phyloP scores from a whole-genome alignment of 108 stramenopile genomes.

The Stephanodiscus triporus region DNA sequence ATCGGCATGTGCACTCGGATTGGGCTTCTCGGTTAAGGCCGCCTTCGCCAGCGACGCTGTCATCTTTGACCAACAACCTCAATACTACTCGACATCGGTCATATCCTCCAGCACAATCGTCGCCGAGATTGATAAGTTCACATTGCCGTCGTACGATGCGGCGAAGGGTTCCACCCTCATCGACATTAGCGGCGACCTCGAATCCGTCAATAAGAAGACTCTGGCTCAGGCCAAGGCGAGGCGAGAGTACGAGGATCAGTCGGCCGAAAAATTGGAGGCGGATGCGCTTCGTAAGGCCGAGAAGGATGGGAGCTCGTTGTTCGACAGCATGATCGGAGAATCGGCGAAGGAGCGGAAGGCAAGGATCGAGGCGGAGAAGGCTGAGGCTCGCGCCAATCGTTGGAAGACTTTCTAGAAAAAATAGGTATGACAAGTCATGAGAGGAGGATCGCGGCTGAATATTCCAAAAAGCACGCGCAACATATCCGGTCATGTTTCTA shows the following conservation, averaged over 20 bases:
- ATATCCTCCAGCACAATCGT: conserved; percentile 16
- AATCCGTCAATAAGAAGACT: conserved; percentile 46
- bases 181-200: conserved; percentile 38
- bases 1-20: conserved; percentile 19
- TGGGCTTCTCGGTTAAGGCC: conserved; percentile 26
- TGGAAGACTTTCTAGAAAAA: conserved; percentile 48
- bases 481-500: too few relatives aligned
- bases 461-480: too few relatives aligned
- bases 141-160: conserved; percentile 47
- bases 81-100: conserved; percentile 11
- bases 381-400: conserved; percentile 43
- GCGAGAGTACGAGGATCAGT: conserved; percentile 31
- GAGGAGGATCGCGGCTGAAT: too few relatives aligned
- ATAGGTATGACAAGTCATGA: too few relatives aligned
- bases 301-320: conserved; percentile 31
- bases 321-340: conserved; percentile 29
- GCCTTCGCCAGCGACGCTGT: conserved; percentile 16
- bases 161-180: conserved; percentile 40
- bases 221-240: conserved; percentile 33
- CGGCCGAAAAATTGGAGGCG: conserved; percentile 39
- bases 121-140: conserved; percentile 41
- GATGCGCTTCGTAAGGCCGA: conserved; percentile 37
- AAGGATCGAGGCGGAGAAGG: conserved; percentile 43
- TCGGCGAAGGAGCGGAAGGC: conserved; percentile 20
- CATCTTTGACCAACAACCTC: neutral